Percentiles rank a stretch among this genome's conserved stretches.
These are phyloP conservation scores for Tolypocladium tundrense DNA, from an alignment of 2,329 filamentous ascomycete species.

Conservation along the genomic window DNA sequence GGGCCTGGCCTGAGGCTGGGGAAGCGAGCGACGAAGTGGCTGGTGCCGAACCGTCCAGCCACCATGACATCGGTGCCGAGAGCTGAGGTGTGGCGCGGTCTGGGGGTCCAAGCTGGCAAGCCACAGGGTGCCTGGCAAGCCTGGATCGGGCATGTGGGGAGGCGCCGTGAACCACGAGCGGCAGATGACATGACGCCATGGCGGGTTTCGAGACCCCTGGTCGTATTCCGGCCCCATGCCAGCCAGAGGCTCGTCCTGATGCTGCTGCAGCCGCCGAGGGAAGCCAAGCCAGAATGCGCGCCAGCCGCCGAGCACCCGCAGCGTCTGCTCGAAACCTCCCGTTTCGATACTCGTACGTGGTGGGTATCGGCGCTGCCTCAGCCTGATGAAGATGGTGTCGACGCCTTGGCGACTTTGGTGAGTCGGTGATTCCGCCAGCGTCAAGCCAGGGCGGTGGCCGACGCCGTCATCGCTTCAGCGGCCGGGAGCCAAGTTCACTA, in stretches of 20 bases:
- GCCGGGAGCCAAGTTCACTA: not conserved
- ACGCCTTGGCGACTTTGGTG: too few species aligned
- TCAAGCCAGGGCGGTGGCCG: not conserved
- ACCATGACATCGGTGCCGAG: not conserved
- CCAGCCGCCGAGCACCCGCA: not conserved
- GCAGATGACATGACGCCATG: conserved; percentile 1
- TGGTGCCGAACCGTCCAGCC: not conserved
- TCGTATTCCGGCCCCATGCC: not conserved
- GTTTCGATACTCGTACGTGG: not conserved
- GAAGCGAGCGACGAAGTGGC: not conserved
- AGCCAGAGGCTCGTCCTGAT: not conserved
- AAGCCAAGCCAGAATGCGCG: not conserved
- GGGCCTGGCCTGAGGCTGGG: not conserved
- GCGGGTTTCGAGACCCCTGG: not conserved
- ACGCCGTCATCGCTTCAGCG: not conserved
- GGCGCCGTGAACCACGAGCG: not conserved
- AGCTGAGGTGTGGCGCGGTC: not conserved
- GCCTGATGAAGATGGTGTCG: not conserved
- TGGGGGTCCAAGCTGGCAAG: not conserved
- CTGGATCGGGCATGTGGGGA: not conserved
- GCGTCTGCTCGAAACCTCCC: not conserved
- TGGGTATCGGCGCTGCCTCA: not conserved
- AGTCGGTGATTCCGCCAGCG: not conserved
- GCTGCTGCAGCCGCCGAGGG: too few species aligned
- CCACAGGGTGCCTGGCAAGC: not conserved